phyloP scores from a whole-genome alignment of 2,329 filamentous ascomycete genomes.

The Cytospora piceae region DNA sequence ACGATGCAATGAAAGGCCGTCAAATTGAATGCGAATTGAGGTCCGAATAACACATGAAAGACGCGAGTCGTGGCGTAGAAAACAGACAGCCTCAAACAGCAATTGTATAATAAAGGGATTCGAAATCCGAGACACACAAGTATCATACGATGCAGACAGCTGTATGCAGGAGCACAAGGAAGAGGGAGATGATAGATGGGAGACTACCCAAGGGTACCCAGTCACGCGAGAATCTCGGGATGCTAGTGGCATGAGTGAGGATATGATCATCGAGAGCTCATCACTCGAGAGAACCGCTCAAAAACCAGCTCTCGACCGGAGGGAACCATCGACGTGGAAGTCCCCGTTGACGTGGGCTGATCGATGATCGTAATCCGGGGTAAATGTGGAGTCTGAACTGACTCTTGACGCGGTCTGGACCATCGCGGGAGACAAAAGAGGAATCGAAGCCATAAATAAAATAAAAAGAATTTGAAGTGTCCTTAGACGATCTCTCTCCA shows the following conservation, averaged over 20 bases:
- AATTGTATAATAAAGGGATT: neutral
- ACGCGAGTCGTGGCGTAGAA: neutral
- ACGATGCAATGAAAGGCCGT: conserved; percentile 18
- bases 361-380: conserved; percentile 27
- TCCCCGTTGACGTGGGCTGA: conserved; percentile 28
- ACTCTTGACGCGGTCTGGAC: conserved; percentile 5
- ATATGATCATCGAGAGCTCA: neutral
- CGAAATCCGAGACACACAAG: conserved; percentile 6
- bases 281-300: neutral
- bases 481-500: neutral
- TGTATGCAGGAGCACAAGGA: conserved; percentile 20
- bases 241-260: conserved; percentile 13
- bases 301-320: conserved; percentile 17
- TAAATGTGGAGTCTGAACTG: conserved; percentile 29
- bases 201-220: neutral
- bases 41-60: conserved; percentile 8
- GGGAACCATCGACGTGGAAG: conserved; percentile 18
- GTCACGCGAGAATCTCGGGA: conserved; percentile 11
- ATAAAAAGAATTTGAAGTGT: neutral
- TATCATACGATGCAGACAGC: conserved; percentile 21
- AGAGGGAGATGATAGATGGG: conserved; percentile 8
- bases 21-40: conserved; percentile 10
- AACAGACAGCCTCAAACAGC: neutral
- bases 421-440: neutral
- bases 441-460: neutral